Evolutionary conservation across 805 yeast species (phyloP).

Genomic region (Metschnikowia koreensis): DNA sequence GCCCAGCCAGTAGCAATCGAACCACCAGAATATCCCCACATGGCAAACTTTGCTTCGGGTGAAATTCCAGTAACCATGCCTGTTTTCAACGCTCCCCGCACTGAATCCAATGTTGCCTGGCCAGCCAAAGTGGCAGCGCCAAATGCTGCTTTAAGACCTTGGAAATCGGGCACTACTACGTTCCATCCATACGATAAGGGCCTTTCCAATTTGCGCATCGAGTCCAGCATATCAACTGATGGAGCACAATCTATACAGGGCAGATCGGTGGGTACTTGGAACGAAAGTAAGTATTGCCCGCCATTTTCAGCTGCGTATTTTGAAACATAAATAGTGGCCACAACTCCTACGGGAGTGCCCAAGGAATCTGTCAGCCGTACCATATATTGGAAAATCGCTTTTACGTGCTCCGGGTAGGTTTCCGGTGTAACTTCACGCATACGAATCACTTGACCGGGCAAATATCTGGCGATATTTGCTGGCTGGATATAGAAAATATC

Average conservation of each 20-base stretch:
- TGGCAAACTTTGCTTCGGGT: constrained; percentile 18
- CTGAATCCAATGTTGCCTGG: constrained; percentile 29
- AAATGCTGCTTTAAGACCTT: constrained; percentile 33
- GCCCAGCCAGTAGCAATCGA: constrained; percentile 40
- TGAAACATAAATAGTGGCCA: constrained; percentile 23
- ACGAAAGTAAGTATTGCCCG: constrained; percentile 20
- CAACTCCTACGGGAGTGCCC: constrained; percentile 23
- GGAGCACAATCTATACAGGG: constrained; percentile 22
- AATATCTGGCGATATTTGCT: constrained; percentile 1
- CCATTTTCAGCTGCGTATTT: constrained; percentile 22
- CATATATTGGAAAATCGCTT: constrained; percentile 21
- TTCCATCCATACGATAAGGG: constrained; percentile 30
- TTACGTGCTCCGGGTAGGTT: constrained; percentile 8
- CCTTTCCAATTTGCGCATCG: constrained; percentile 13
- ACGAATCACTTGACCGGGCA: constrained; percentile 10
- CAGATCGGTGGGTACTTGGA: constrained; percentile 23
- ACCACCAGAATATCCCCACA: constrained; percentile 43
- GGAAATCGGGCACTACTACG: constrained; percentile 36
- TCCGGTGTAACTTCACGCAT: constrained; percentile 4
- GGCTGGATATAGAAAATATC: constrained; percentile 13
- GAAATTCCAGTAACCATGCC: constrained; percentile 20
- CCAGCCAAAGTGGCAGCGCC: constrained; percentile 35
- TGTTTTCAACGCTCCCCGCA: constrained; percentile 27
- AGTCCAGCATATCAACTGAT: constrained; percentile 19
- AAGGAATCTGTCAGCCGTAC: constrained; percentile 23